Conservation (phyloP, 306 rosid genomes). For the Casuarina glauca region DNA sequence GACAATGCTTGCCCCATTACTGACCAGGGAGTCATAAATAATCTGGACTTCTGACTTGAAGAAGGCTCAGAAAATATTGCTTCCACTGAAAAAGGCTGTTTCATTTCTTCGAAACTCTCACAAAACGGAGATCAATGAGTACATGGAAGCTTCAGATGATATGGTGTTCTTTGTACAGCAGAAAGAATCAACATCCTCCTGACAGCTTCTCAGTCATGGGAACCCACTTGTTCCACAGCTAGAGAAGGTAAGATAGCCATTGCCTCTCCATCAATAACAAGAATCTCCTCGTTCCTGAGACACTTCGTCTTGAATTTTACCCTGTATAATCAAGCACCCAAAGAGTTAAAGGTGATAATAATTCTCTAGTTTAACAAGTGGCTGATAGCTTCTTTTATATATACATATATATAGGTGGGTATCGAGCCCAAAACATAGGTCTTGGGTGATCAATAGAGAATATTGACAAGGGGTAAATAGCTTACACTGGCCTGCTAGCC, state of each 20-base stretch:
- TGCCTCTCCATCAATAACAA: constrained; percentile 81
- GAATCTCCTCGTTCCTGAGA: constrained; percentile 58
- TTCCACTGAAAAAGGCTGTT: not conserved
- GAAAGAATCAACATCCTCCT: not conserved
- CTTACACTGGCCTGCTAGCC: no score
- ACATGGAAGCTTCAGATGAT: not conserved
- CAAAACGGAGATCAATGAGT: not conserved
- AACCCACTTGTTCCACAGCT: constrained; percentile 26
- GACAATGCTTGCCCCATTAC: no score
- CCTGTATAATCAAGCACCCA: constrained; percentile 41
- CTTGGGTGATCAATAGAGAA: no score
- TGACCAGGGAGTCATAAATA: no score
- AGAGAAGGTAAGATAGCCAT: constrained; percentile 64
- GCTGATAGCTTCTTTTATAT: no score
- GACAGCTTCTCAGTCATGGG: constrained; percentile 6
- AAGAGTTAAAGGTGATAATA: constrained; percentile 18
- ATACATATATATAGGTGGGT: no score
- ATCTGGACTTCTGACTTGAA: not conserved
- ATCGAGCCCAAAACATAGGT: no score
- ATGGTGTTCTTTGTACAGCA: not conserved
- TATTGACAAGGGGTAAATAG: no score
- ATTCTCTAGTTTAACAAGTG: not conserved
- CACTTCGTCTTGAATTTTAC: constrained; percentile 75
- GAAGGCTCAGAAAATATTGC: not conserved
- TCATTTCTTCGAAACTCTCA: not conserved